Conservation (phyloP, 2,329 filamentous ascomycete species). For the Aspergillus ustus region DNA sequence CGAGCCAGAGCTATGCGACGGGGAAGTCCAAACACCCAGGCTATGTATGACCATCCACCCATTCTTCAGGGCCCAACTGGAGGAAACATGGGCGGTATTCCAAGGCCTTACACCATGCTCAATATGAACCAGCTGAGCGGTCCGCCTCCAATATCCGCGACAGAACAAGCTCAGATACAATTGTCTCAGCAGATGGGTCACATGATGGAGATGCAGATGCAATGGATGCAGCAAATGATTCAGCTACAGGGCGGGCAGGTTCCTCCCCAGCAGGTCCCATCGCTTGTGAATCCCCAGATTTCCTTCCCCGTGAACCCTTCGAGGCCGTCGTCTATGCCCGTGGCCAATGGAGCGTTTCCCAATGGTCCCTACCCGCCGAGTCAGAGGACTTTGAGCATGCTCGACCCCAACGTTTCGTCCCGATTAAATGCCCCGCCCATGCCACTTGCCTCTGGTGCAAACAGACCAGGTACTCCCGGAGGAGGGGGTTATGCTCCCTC, state of each 20-base stretch:
- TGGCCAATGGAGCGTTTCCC: constrained; percentile 29
- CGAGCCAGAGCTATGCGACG: constrained; percentile 75
- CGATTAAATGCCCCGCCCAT: constrained; percentile 43
- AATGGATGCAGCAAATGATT: constrained; percentile 76
- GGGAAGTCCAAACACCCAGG: constrained; percentile 73
- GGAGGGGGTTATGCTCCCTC: constrained; percentile 74
- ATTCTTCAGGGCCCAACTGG: constrained; percentile 37
- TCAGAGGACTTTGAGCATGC: constrained; percentile 80
- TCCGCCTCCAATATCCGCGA: constrained; percentile 54
- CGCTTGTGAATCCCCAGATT: constrained; percentile 33
- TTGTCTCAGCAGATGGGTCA: constrained; percentile 83
- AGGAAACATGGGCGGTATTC: constrained; percentile 35
- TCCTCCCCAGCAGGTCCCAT: constrained; percentile 34
- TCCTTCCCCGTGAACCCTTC: constrained; percentile 32
- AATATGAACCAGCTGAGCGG: constrained; percentile 29
- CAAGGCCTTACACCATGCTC: constrained; percentile 45
- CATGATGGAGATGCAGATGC: constrained; percentile 94
- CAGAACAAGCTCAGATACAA: constrained; percentile 76
- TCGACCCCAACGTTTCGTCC: constrained; percentile 64
- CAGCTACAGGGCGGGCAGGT: constrained; percentile 63
- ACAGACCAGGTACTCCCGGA: constrained; percentile 30
- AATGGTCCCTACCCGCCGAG: constrained; percentile 30
- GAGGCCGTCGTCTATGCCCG: constrained; percentile 56
- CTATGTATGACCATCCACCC: constrained; percentile 43
- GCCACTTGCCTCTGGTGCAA: constrained; percentile 35